These are phyloP conservation scores for Pholiota microspora DNA, from an alignment of 768 basidiomycete genomes.

Conservation along the genomic window DNA sequence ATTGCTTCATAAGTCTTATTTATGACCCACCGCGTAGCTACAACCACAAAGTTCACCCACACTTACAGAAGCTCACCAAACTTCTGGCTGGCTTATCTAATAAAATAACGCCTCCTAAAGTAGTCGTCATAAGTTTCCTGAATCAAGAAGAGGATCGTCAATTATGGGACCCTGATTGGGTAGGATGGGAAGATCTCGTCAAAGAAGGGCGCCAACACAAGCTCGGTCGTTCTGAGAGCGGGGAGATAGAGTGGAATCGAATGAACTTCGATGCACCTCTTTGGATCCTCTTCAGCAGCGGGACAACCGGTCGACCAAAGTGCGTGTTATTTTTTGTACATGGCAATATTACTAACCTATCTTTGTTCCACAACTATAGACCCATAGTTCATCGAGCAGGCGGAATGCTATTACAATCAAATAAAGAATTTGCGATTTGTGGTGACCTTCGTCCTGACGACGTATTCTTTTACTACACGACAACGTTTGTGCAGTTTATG, in stretches of 20 bases:
- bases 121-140: slow-evolving; percentile 56
- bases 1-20: slow-evolving; percentile 1
- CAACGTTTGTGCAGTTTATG: slow-evolving; percentile 50
- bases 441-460: slow-evolving; percentile 64
- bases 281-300: slow-evolving; percentile 85
- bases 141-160: slow-evolving; percentile 29
- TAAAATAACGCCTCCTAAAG: slow-evolving; percentile 37
- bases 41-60: slow-evolving; percentile 67
- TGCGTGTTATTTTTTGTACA: slow-evolving; percentile 26
- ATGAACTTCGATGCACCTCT: slow-evolving; percentile 73
- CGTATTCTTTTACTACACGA: slow-evolving; percentile 83
- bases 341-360: slow-evolving; percentile 7
- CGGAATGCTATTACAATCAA: slow-evolving; percentile 72
- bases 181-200: slow-evolving; percentile 54
- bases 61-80: slow-evolving; percentile 59
- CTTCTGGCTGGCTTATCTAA: slow-evolving; percentile 53
- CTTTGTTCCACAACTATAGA: slow-evolving; percentile 32
- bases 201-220: slow-evolving; percentile 40
- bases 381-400: slow-evolving; percentile 79
- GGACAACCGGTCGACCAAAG: slow-evolving; percentile 77
- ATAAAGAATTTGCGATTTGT: slow-evolving; percentile 70
- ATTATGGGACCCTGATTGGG: slow-evolving; percentile 48
- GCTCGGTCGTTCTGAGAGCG: slow-evolving; percentile 47
- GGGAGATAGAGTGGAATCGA: slow-evolving; percentile 64
- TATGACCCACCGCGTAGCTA: slow-evolving; percentile 43